Evolutionary conservation across 2,329 filamentous ascomycete genomes (phyloP), one percentile per base, ranked within the genome.

Genomic region (Dothideomycetidae sp.): DNA sequence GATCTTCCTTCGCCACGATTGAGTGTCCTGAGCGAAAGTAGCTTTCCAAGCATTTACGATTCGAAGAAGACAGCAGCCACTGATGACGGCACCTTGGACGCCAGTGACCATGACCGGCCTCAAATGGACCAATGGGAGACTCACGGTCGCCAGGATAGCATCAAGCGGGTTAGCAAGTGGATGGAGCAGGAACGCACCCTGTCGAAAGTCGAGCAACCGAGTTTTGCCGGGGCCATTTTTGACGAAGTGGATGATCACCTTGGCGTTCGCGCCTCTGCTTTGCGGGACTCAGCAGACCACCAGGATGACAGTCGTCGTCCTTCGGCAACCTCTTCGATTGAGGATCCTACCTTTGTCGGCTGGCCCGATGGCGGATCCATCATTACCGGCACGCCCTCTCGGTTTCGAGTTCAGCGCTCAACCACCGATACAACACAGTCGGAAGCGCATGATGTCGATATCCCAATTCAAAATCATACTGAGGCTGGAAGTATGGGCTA

Each of bases 11-110:
- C 55, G 10, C 55, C 55, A 9, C 43, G 52, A 11, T 45, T 58
- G 16, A 58, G 55, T 35, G 50, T 50, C 5, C 41, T 58, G 33
- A 58, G 55, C 39, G 53, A 58, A 39, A 56, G 53, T 43, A 58
- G 55, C 46, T 57, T 58, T 36, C 50, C 51, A 4, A 55, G 51
- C 14, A 48, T 57, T 18, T 58, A 58, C 46, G 53, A 51, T 32
- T 48, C 52, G 16, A 50, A 51, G 39, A 45, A 49, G 32, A 13
- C 29, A 10, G 15, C 21, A 15, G 11, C 14, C n/a, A n/a, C 21
- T 31, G 13, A 29, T 11, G 23, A 29, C 21, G 4, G 10, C 15
- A 15, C 15, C 10, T 10, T 9, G 10, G 10, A 7, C 10, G 14
- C 9, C 12, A 28, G 26, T 14, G 36, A 39, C 4, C 17, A 18